Conservation (phyloP, 75 land plant species). For the Picea glauca region DNA sequence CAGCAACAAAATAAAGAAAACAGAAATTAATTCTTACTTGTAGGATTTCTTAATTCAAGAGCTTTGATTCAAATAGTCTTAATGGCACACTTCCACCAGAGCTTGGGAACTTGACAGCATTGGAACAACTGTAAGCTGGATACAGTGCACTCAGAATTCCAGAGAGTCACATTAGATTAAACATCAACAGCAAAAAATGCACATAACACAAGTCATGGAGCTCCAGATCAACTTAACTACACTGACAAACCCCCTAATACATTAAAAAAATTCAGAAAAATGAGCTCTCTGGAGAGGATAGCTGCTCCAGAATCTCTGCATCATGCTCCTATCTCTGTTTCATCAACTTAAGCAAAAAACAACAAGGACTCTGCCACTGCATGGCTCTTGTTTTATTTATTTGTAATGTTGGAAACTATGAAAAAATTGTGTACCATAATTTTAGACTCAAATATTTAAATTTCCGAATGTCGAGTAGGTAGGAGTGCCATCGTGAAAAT, state of each 20-base stretch:
- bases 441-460: too few relatives aligned
- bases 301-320: conserved; percentile 75
- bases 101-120: conserved; percentile 23
- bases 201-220: too few relatives aligned
- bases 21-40: background rate
- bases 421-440: too few relatives aligned
- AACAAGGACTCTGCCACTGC: too few relatives aligned
- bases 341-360: too few relatives aligned
- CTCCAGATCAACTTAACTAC: background rate
- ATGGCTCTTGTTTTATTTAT: too few relatives aligned
- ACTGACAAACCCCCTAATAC: conserved; percentile 20
- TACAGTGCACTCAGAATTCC: background rate
- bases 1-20: background rate
- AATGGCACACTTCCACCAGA: conserved; percentile 28
- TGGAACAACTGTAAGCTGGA: conserved; percentile 19
- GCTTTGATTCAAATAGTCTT: conserved; percentile 36
- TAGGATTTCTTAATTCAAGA: conserved; percentile 16
- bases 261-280: conserved; percentile 56
- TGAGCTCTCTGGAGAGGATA: conserved; percentile 62
- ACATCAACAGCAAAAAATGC: too few relatives aligned
- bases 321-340: conserved; percentile 14
- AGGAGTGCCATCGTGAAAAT: too few relatives aligned
- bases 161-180: too few relatives aligned
- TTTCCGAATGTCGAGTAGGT: too few relatives aligned
- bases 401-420: too few relatives aligned